A percentile compares a stretch with the other conserved stretches of the same genome.
Conservation (phyloP, 306 rosid genomes). For the Castanea sativa region DNA sequence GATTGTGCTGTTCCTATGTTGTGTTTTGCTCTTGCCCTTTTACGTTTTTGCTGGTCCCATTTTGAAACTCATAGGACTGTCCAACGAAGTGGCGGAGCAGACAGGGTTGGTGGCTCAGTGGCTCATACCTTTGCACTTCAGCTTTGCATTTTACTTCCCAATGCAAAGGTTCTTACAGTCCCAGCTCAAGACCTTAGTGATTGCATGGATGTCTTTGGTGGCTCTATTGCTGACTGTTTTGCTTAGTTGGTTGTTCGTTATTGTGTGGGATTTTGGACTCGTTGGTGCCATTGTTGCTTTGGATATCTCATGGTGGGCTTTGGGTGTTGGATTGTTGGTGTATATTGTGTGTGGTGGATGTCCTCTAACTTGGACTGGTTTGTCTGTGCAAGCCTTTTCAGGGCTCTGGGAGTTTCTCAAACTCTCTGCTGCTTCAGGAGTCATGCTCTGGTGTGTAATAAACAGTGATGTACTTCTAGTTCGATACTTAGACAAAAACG, state of each 20-base stretch:
- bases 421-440: conserved; percentile 72
- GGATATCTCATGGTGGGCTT: conserved; percentile 62
- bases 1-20: conserved; percentile 59
- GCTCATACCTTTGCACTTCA: conserved; percentile 60
- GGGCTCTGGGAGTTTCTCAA: conserved; percentile 75
- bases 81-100: conserved; percentile 47
- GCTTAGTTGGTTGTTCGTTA: conserved; percentile 49
- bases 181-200: conserved; percentile 48
- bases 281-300: conserved; percentile 52
- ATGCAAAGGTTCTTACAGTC: conserved; percentile 56
- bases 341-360: conserved; percentile 64
- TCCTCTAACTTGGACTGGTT: conserved; percentile 67
- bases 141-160: conserved; percentile 66
- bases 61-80: conserved; percentile 54
- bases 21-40: conserved; percentile 53
- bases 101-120: conserved; percentile 45
- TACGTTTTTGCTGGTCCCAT: conserved; percentile 48
- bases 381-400: conserved; percentile 70
- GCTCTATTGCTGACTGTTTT: conserved; percentile 40
- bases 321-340: conserved; percentile 41
- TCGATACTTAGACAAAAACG: too few relatives aligned
- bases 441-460: conserved; percentile 64
- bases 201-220: conserved; percentile 44
- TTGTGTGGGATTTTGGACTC: conserved; percentile 41
- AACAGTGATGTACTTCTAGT: too few relatives aligned